Evolutionary conservation across 2,329 filamentous ascomycete species (phyloP).

Genomic region (Huntiella decipiens): DNA sequence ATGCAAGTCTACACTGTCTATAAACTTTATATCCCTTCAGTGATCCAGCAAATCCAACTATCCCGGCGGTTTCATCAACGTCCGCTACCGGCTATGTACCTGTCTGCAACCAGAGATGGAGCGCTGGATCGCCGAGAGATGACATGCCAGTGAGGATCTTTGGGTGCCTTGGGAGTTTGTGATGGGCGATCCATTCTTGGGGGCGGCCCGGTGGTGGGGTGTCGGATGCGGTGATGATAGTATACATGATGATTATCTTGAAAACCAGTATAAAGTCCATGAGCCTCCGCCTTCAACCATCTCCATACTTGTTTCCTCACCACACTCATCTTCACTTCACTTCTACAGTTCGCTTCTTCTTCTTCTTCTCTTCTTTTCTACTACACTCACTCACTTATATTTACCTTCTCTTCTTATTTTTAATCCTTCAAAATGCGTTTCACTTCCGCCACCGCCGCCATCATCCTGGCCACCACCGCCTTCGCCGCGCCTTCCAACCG

Average conservation of each 20-base stretch:
- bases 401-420: not conserved
- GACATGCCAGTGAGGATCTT: too few relatives aligned
- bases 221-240: not conserved
- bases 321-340: conserved; percentile 4
- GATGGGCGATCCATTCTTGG: too few relatives aligned
- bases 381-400: conserved; percentile 1
- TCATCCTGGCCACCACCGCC: conserved; percentile 6
- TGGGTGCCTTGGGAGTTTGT: too few relatives aligned
- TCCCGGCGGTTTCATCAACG: too few relatives aligned
- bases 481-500: conserved; percentile 1
- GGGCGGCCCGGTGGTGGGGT: too few relatives aligned
- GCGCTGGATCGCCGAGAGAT: too few relatives aligned
- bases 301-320: conserved; percentile 3
- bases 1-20: too few relatives aligned
- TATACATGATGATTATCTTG: not conserved
- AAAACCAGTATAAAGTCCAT: not conserved
- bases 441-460: conserved; percentile 4
- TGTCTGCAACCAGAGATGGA: too few relatives aligned
- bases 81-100: too few relatives aligned
- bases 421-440: conserved; percentile 9
- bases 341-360: conserved; percentile 2
- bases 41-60: too few relatives aligned
- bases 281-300: not conserved
- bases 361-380: not conserved
- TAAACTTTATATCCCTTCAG: too few relatives aligned